Evolutionary conservation across 2,329 filamentous ascomycete species (phyloP), one percentile per base, ranked within the genome.

Genomic region (Pseudocercospora fijiensis): DNA sequence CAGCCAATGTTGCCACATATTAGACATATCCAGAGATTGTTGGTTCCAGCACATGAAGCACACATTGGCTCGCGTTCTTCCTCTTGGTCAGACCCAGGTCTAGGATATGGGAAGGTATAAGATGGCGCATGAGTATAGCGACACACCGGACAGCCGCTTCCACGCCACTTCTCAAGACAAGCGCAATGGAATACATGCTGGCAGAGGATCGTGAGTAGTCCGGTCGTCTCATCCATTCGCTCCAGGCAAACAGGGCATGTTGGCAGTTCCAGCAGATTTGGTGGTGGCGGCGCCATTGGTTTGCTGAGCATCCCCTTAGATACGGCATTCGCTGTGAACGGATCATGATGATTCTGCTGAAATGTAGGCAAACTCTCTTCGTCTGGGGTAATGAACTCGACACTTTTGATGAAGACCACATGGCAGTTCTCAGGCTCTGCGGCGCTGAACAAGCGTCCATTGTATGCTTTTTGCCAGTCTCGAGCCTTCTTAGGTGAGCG

Each of bases 141-240:
- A 73, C 95, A 99, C 6, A 99, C 92, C 0, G 95, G 95, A 74
- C 95, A 99, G 4, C 94, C 94, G 26, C 88, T 90, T 4, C 94
- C 93, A 74, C 91, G 91, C 95, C 95, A 99, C 75, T 95, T 98
- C 73, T 96, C 91, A 0, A 99, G 83, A 77, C 95, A 99, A 1
- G 89, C 93, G 75, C 95, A 98, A 76, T 99, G 95, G 75, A 99
- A 99, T 58, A 98, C 92, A 73, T 99, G 95, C 73, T 98, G 94
- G 75, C 95, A 99, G 28, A 96, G 88, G 45, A 98, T 98, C 0
- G 95, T 99, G 74, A 99, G 86, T 2, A 99, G 82, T 0, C 95
- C 95, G 0, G 92, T 96, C 0, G 93, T 97, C 76, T 98, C 94
- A 73, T 99, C 95, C 95, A 99, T 99, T 55, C 94, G 89, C 76